Evolutionary conservation across 768 basidiomycete species (phyloP).

Genomic region (Hericium alpestre): DNA sequence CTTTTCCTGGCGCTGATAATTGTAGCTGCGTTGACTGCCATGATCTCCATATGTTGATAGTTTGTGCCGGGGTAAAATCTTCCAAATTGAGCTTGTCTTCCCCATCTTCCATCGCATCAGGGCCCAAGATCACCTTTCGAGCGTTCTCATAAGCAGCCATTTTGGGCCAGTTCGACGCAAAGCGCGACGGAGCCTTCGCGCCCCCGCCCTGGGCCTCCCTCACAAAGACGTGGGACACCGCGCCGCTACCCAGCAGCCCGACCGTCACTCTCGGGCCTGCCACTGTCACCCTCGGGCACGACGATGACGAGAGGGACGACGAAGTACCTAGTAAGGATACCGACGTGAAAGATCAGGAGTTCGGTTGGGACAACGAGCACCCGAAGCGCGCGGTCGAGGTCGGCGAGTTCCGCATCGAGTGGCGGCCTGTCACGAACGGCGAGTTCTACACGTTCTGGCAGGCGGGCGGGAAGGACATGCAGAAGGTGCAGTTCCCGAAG

Average conservation of each 20-base stretch:
- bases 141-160: too few species aligned
- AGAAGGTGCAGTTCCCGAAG: constrained; percentile 44
- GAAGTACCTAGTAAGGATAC: constrained; percentile 19
- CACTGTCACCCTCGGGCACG: constrained; percentile 61
- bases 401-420: constrained; percentile 63
- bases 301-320: constrained; percentile 74
- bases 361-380: constrained; percentile 94
- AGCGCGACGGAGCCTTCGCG: constrained; percentile 38
- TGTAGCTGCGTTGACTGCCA: too few species aligned
- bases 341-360: constrained; percentile 45
- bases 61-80: too few species aligned
- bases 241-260: constrained; percentile 29
- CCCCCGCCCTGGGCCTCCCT: constrained; percentile 61
- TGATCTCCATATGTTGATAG: too few species aligned
- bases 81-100: too few species aligned
- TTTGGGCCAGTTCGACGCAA: too few species aligned
- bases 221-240: constrained; percentile 36
- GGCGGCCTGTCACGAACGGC: constrained; percentile 81
- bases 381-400: constrained; percentile 56
- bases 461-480: constrained; percentile 31
- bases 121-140: too few species aligned
- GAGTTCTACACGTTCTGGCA: constrained; percentile 68
- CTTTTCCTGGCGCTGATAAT: too few species aligned
- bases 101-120: too few species aligned
- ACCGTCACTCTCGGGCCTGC: constrained; percentile 52